Conservation (phyloP, 306 rosid genomes). For the Amphicarpaea edgeworthii region DNA sequence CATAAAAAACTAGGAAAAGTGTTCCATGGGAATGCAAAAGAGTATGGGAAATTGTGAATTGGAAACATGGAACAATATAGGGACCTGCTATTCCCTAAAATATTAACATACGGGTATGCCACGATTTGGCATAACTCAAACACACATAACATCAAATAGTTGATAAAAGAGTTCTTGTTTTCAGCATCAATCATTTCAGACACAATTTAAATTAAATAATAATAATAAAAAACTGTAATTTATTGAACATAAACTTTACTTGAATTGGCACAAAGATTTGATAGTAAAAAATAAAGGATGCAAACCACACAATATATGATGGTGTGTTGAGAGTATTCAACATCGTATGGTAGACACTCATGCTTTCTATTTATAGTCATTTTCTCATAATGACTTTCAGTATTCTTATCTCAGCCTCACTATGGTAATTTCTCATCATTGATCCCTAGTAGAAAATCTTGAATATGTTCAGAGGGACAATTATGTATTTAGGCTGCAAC, state of each 20-base stretch:
- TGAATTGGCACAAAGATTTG: not conserved
- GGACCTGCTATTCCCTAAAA: not conserved
- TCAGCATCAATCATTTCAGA: conserved; percentile 1
- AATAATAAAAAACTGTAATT: not conserved
- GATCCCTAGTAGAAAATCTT: not conserved
- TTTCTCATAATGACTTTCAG: no score
- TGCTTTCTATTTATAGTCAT: no score
- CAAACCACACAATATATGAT: not conserved
- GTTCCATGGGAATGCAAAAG: no score
- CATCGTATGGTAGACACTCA: not conserved
- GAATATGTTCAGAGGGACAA: not conserved
- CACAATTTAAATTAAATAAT: not conserved
- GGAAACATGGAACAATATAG: not conserved
- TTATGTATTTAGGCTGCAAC: conserved; percentile 15
- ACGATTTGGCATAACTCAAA: conserved; percentile 1
- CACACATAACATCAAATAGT: not conserved
- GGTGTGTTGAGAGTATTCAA: not conserved
- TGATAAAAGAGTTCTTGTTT: not conserved
- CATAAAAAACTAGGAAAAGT: conserved; percentile 4
- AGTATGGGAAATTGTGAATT: not conserved
- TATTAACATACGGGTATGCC: not conserved
- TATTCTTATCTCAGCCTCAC: not conserved
- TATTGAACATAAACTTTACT: not conserved
- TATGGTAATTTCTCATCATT: not conserved
- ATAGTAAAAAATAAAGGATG: not conserved